These are phyloP conservation scores for Stereocaulon alpinum DNA, from an alignment of 495 filamentous ascomycete genomes.

Conservation along the genomic window DNA sequence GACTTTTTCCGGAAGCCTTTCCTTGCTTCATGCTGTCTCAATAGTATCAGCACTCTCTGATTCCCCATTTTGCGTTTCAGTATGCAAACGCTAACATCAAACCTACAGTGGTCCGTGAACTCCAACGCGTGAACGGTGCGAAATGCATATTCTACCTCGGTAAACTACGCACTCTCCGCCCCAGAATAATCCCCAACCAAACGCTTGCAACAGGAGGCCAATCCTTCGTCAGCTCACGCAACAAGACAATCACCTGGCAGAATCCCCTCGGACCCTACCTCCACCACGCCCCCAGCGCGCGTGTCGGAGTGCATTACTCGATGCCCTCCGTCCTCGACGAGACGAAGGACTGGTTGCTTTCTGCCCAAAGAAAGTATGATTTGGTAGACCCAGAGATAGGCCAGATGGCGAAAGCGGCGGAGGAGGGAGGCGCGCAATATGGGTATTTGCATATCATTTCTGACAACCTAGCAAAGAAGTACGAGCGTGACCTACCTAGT, in stretches of 20 bases:
- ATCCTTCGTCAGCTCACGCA: not conserved
- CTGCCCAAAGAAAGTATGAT: slow-evolving; percentile 6
- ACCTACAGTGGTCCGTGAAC: slow-evolving; percentile 3
- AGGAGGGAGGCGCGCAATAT: not conserved
- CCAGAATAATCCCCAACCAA: slow-evolving; percentile 1
- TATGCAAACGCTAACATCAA: too few relatives aligned
- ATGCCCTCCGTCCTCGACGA: slow-evolving; percentile 9
- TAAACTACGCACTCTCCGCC: slow-evolving; percentile 15
- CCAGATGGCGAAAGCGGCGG: slow-evolving; percentile 19
- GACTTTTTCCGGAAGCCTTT: too few relatives aligned
- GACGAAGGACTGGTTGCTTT: slow-evolving; percentile 12
- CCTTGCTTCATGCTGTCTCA: too few relatives aligned
- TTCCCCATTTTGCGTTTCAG: too few relatives aligned
- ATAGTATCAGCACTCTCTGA: too few relatives aligned
- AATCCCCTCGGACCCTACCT: not conserved
- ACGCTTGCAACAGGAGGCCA: slow-evolving; percentile 9
- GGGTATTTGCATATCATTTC: slow-evolving; percentile 18
- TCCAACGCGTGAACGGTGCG: slow-evolving; percentile 10
- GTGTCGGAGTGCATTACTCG: not conserved
- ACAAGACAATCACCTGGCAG: not conserved
- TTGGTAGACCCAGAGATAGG: slow-evolving; percentile 19
- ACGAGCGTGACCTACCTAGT: slow-evolving; percentile 14
- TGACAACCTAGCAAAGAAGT: slow-evolving; percentile 18
- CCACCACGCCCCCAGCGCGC: not conserved
- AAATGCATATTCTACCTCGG: slow-evolving; percentile 16